phyloP scores from a whole-genome alignment of 106 monocot genomes.

The Hemerocallis citrina region DNA sequence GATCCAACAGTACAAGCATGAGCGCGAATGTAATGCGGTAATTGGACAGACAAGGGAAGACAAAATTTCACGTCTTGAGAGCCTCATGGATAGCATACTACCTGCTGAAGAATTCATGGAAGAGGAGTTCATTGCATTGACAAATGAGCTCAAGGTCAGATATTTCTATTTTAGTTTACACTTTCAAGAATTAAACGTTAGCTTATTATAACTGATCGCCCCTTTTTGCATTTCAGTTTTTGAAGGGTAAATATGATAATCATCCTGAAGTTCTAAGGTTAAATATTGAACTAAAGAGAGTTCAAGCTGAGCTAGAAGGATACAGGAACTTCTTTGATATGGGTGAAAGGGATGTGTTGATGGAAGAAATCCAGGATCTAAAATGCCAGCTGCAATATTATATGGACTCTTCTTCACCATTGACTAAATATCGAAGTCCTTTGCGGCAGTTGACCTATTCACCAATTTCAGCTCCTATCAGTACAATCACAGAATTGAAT shows the following conservation, averaged over 20 bases:
- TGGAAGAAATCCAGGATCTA: slow-evolving; percentile 81
- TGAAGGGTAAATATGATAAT: slow-evolving; percentile 70
- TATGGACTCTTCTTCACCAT: slow-evolving; percentile 32
- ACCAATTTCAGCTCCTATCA: slow-evolving; percentile 1
- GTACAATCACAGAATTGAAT: slow-evolving; percentile 14
- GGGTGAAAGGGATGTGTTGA: slow-evolving; percentile 68
- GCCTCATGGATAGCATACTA: slow-evolving; percentile 75
- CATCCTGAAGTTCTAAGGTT: slow-evolving; percentile 65
- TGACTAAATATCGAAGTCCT: slow-evolving; percentile 23
- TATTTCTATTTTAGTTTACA: no score
- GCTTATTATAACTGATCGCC: neutral
- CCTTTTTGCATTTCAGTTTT: no score
- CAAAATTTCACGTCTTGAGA: slow-evolving; percentile 75
- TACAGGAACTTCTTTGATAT: slow-evolving; percentile 56
- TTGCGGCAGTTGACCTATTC: neutral
- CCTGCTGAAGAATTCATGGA: slow-evolving; percentile 76
- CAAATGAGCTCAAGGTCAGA: slow-evolving; percentile 69
- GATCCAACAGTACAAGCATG: slow-evolving; percentile 87
- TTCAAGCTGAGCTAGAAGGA: slow-evolving; percentile 55
- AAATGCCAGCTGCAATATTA: slow-evolving; percentile 56
- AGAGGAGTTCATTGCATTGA: slow-evolving; percentile 53
- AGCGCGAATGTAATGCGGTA: slow-evolving; percentile 71
- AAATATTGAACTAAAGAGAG: slow-evolving; percentile 58
- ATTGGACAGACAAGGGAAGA: slow-evolving; percentile 66
- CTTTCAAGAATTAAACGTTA: no score